These are phyloP conservation scores for Aquilaria sinensis DNA, from an alignment of 345 rosid species.

Conservation along the genomic window DNA sequence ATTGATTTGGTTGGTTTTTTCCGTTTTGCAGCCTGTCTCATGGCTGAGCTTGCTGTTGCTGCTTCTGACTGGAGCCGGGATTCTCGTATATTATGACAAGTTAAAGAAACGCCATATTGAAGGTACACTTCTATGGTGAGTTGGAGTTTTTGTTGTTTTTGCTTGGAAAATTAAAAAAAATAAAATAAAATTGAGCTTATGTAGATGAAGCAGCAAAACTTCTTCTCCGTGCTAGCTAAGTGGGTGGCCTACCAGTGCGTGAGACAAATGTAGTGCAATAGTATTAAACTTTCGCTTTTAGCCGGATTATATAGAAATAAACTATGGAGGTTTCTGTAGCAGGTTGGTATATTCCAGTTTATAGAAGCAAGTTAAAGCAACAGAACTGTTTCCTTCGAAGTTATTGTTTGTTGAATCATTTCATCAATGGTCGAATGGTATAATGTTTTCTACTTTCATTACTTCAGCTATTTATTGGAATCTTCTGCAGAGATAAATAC, in stretches of 20 bases:
- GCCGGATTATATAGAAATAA: no score
- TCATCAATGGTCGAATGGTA: background rate
- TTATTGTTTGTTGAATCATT: no score
- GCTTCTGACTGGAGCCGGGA: conserved; percentile 71
- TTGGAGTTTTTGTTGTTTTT: conserved; percentile 15
- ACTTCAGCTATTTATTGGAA: background rate
- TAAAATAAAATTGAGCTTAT: no score
- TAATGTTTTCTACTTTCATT: background rate
- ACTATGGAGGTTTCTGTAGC: no score
- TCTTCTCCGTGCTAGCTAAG: no score
- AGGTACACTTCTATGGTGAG: conserved; percentile 97
- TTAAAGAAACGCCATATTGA: conserved; percentile 88
- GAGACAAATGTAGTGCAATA: no score
- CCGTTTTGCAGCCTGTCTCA: conserved; percentile 65
- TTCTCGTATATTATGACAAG: conserved; percentile 57
- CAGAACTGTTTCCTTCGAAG: no score
- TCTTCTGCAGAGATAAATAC: conserved; percentile 54
- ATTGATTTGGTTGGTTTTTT: background rate
- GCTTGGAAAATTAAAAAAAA: background rate
- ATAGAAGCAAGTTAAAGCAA: no score
- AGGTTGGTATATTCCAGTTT: no score
- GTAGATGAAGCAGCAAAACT: background rate
- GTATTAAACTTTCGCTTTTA: no score
- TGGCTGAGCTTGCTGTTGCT: conserved; percentile 89
- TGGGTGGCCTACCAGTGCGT: no score